Base-by-base conservation (phyloP, 306 rosid genomes). In the Oemleria cerasiformis region DNA sequence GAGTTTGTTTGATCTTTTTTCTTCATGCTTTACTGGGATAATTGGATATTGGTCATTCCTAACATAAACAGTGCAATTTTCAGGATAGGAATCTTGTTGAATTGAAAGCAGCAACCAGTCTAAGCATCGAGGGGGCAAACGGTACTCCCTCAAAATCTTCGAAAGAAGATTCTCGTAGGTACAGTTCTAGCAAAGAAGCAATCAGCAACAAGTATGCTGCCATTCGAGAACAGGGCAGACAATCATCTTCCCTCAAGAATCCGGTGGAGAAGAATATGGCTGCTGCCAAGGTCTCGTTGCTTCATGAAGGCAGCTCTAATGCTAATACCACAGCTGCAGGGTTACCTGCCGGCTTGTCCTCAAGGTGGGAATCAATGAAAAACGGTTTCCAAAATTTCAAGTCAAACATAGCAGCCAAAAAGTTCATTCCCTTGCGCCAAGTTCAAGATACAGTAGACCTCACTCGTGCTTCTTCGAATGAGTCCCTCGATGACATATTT, bases 401-500 rank as follows among this genome's bases (percentile, higher is more conserved):
- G 86, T 83, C 88, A 25, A 92, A 94, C 73, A 56, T 91, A 2
- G 91, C 87, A 36, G 81, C 84, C 76, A 88, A 83, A 73, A 85
- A 81, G 44, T 84, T 83, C 59, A 41, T 77, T 41, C 98, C 98
- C 44, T 9, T 84, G 57, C 88, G 82, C 67, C 92, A 93, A 83
- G 75, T 68, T 25, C 90, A 80, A 72, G 95, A 83, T 65, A 73
- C 63, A 73, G 68, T 60, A 64, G 44, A 77, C 15, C 70, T 85
- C n/a, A 49, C 94, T 49, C 90, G 74, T 41, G 85, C 4, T 76
- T 78, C 93, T 70, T 94, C 97, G 1, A 80, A 92, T 0, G 92
- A 91, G 79, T 87, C 99, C 63, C 99, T 94, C 7, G 99, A 94
- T 68, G 96, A 91, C 69, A 89, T 94, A 80, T 91, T 94, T 75